Evolutionary conservation across 805 yeast genomes (phyloP), one percentile per base, ranked within the genome.

Genomic region (Kregervanrija fluxuum): DNA sequence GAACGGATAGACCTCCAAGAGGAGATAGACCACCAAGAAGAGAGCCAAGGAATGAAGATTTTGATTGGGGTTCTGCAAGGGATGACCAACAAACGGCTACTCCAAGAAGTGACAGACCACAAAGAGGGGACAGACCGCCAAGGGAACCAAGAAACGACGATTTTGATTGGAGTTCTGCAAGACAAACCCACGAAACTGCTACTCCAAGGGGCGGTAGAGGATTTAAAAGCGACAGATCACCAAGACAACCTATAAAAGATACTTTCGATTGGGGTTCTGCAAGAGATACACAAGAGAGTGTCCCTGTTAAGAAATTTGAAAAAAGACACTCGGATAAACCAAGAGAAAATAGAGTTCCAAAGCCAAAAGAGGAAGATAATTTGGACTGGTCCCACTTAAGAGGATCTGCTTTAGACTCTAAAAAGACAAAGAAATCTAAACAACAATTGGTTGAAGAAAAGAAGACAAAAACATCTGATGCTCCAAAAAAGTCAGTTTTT

Each of bases 51-150:
- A 51, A 40, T 64, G 77, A 77, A 40, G 77, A 77, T 31, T 64
- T 79, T 43, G 87, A 83, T 62, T 80, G 87, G 80, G 67, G 72
- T 43, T 49, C 69, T 9, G 77, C 72, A 40, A 42, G 54, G 39
- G 42, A 46, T 16, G 32, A 52, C 35, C 40, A 30, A 40, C 33
- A 40, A 16, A 44, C 37, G 22, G 35, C 22, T 8, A 45, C 54
- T 16, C 47, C 46, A 39, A 47, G 50, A 40, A 40, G 45, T 55
- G 57, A 61, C 64, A 49, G 67, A 64, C 14, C 38, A 11, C 46
- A 43, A 41, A 47, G 48, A 47, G 46, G 44, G 2, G 42, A 37
- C 37, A 54, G 44, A 60, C 51, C 14, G 49, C 54, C 41, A 52
- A 54, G 53, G 50, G 67, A 70, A 62, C 68, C 68, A 49, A 77